These are phyloP conservation scores for Sambucus nigra DNA, from an alignment of 129 eudicot species.

Conservation along the genomic window DNA sequence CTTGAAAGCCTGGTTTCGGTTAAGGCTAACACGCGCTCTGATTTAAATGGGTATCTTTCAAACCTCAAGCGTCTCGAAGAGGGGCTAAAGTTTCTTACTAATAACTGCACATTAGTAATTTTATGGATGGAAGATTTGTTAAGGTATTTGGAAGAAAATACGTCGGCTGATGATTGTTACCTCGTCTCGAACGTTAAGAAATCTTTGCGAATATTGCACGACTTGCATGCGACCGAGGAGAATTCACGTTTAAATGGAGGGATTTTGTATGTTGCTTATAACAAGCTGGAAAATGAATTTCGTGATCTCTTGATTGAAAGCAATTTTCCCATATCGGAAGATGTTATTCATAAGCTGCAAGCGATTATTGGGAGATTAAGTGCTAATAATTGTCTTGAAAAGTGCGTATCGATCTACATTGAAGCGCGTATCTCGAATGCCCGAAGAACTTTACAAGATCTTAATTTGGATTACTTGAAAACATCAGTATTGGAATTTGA, in stretches of 20 bases:
- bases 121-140: conserved; percentile 53
- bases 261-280: conserved; percentile 29
- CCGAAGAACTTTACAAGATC: conserved; percentile 39
- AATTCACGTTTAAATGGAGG: conserved; percentile 37
- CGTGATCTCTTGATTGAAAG: conserved; percentile 24
- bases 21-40: conserved; percentile 11
- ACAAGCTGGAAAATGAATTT: conserved; percentile 40
- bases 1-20: conserved; percentile 28
- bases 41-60: conserved; percentile 26
- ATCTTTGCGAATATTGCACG: conserved; percentile 27
- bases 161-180: conserved; percentile 16
- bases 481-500: conserved; percentile 42
- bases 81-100: conserved; percentile 51
- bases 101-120: conserved; percentile 46
- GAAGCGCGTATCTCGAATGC: conserved; percentile 35
- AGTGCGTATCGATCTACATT: conserved; percentile 37
- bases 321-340: conserved; percentile 22
- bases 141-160: conserved; percentile 20
- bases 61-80: conserved; percentile 44
- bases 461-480: conserved; percentile 43
- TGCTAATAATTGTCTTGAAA: conserved; percentile 31
- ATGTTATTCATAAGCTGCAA: conserved; percentile 36
- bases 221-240: conserved; percentile 35
- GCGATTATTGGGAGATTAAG: conserved; percentile 38
- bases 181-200: conserved; percentile 21